Base-by-base conservation (phyloP, 78 protist species). In the Emiliania huxleyi region DNA sequence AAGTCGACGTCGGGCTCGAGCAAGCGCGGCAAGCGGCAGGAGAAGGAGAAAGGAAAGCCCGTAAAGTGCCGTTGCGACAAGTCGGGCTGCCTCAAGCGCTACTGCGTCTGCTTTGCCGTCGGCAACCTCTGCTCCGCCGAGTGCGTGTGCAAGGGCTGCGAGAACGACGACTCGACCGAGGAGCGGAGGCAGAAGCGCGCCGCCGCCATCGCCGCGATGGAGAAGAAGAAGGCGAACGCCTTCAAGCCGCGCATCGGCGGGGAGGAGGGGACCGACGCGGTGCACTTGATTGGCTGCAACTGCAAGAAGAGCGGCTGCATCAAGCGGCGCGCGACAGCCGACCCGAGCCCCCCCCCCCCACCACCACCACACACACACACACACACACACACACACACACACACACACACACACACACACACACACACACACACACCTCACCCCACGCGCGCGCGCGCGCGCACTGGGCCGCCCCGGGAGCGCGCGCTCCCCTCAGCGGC, bases 51-150 rank as follows among this genome's bases (percentile, higher is more conserved):
- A 15, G 81, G 81, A 22, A 4, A 19, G 81, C 81, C 81, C 42
- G 3, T n/a, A 5, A 3, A 1, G 43, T 91, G 94, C 73, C 46
- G 81, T 35, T 91, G 94, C 83, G 38, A 49, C 45, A 25, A 43
- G 33, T 89, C 91, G 49, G 40, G 56, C 45, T 91, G 94, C 83
- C 91, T 91, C 69, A 91, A 91, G 83, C 83, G 83, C 33, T 91
- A 91, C 83, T 91, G 94, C 45, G 94, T 73, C 91, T 91, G 94
- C 90, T 91, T 91, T 35, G 73, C 90, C 29, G 44, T 21, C 15
- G 94, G 94, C 79, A 52, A 77, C 40, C 29, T 48, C 38, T 91
- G 90, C 85, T 19, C 6, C 38, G 23, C 49, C 46, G 71, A 6
- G 6, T 91, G 94, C 90, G 44, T 1, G 25, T 91, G 94, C 91